These are phyloP conservation scores for Rhinocladiella similis DNA, from an alignment of 2,329 filamentous ascomycete species.

Conservation along the genomic window DNA sequence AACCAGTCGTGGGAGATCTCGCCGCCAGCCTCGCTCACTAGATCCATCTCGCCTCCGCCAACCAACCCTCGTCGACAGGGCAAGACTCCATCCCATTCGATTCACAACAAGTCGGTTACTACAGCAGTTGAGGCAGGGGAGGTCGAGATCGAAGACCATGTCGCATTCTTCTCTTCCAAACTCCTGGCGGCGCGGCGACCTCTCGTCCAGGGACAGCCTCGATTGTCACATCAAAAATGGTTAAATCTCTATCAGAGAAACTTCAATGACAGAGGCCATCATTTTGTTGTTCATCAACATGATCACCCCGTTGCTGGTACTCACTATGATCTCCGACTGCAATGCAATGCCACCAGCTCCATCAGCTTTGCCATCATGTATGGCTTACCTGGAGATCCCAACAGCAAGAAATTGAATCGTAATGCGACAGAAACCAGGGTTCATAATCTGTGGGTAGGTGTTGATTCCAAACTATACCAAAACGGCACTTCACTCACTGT, in stretches of 20 bases:
- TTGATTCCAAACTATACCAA: too few species aligned
- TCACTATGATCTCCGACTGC: slow-evolving; percentile 69
- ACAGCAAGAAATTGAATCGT: slow-evolving; percentile 54
- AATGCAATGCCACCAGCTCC: slow-evolving; percentile 67
- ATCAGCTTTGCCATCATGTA: slow-evolving; percentile 67
- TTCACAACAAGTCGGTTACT: slow-evolving; percentile 11
- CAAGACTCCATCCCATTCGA: neutral
- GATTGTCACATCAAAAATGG: slow-evolving; percentile 46
- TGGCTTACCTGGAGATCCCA: slow-evolving; percentile 59
- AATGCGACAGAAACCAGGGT: slow-evolving; percentile 64
- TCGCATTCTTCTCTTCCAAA: slow-evolving; percentile 48
- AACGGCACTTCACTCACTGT: slow-evolving; percentile 21
- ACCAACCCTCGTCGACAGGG: slow-evolving; percentile 4
- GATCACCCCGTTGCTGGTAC: slow-evolving; percentile 69
- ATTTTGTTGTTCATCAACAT: slow-evolving; percentile 73
- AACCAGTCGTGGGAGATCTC: slow-evolving; percentile 9
- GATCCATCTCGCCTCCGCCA: slow-evolving; percentile 23
- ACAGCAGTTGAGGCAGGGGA: slow-evolving; percentile 56
- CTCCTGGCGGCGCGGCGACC: slow-evolving; percentile 36
- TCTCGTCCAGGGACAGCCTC: slow-evolving; percentile 28
- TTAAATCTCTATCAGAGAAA: slow-evolving; percentile 50
- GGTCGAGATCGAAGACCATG: slow-evolving; percentile 48
- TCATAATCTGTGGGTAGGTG: slow-evolving; percentile 56
- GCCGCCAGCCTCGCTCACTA: slow-evolving; percentile 15
- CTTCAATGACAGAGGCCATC: slow-evolving; percentile 46